Base-by-base conservation (phyloP, 257 asterid genomes). In the Salvia rosmarinus region DNA sequence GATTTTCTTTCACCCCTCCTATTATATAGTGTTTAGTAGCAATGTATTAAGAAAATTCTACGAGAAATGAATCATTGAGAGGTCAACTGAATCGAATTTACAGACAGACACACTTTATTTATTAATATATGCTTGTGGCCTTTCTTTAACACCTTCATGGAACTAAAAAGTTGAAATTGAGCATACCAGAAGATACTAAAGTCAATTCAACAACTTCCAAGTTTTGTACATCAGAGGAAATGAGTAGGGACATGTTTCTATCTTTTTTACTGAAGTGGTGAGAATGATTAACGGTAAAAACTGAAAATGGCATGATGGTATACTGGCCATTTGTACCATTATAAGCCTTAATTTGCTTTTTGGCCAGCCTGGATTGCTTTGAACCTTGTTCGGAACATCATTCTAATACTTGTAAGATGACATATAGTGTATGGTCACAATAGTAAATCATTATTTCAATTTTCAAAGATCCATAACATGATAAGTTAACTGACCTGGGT, bases 401-500 rank as follows among this genome's bases (percentile, higher is more conserved):
- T 20, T 30, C 6, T 40, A 56, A 57, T 21, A 69, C 9, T 21
- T 57, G 42, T 37, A 19, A n/a, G 51, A 54, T 11, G 59, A 51
- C 59, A 64, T 42, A 21, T 9, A 19, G 30, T 17, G 35, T 32
- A 54, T 67, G 47, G 76, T 56, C 69, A 34, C 20, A 47, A 42
- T 23, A 34, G 30, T n/a, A 5, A 66, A 74, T 21, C 59, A 54
- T 60, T 5, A 70, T 34, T 21, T 56, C 49, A 73, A 68, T 67
- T 34, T 21, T 56, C 49, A 73, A 68, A 60, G 16, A 21, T 44
- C 63, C 16, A 50, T 57, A 67, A 34, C 25, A 50, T 6, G 56
- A 64, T 49, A 21, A 68, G 57, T 49, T 66, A 63, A 78, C 70
- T 14, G 51, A 89, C 99, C 95, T 85, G 95, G 84, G 76, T 89